Conservation (phyloP, 192 early-diverging fungal genomes). For the Backusella psychrophila region DNA sequence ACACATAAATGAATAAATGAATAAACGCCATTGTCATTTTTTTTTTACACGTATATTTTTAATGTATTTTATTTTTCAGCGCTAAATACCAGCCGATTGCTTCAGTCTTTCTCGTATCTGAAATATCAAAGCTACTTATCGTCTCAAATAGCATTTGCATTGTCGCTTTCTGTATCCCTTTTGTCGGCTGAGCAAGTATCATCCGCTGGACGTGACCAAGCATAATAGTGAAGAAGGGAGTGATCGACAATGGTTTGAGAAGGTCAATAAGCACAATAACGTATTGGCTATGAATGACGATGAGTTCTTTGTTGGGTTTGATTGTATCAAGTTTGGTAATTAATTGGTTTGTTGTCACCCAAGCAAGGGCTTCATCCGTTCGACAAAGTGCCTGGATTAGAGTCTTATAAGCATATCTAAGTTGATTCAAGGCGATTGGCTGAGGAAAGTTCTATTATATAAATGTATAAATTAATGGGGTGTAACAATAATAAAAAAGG, state of each 20-base stretch:
- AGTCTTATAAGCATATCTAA: constrained; percentile 43
- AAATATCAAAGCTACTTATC: constrained; percentile 33
- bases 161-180: constrained; percentile 10
- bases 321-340: constrained; percentile 35
- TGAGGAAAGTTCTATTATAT: constrained; percentile 41
- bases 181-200: constrained; percentile 4
- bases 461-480: not conserved
- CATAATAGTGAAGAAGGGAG: constrained; percentile 24
- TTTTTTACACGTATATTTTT: not conserved
- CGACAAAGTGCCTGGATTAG: constrained; percentile 46
- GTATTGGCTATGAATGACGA: constrained; percentile 14
- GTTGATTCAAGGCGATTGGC: constrained; percentile 40
- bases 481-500: not conserved
- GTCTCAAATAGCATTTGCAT: constrained; percentile 35
- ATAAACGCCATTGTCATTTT: not conserved
- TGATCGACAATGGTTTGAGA: constrained; percentile 29
- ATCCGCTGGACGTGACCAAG: constrained; percentile 14
- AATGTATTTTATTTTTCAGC: constrained; percentile 18
- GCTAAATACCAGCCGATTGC: constrained; percentile 34
- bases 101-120: constrained; percentile 33
- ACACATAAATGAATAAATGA: not conserved
- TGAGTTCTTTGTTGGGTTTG: not conserved
- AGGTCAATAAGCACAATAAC: constrained; percentile 24
- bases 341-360: constrained; percentile 44
- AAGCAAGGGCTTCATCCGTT: constrained; percentile 47